Evolutionary conservation across 495 filamentous ascomycete species (phyloP).

Genomic region (Pyronema domesticum): DNA sequence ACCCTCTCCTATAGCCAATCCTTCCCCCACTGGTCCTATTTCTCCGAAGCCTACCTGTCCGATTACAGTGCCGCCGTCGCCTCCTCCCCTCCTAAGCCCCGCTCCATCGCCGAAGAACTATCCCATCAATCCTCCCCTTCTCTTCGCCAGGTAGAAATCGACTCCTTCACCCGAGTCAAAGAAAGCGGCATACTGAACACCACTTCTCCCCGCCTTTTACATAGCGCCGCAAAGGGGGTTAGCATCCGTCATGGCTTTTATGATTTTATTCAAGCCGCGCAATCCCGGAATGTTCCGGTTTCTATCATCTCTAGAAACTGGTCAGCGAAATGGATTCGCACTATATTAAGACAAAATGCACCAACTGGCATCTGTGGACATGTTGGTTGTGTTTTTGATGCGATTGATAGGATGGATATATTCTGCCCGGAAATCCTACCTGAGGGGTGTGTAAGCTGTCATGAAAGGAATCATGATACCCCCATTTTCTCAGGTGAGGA

Average conservation of each 20-base stretch:
- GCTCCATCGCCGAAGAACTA: conserved; percentile 11
- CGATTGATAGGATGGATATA: conserved; percentile 9
- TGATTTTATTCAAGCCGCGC: conserved; percentile 8
- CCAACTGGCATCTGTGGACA: background rate
- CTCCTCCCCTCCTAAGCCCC: conserved; percentile 1
- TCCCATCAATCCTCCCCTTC: conserved; percentile 7
- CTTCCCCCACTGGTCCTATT: conserved; percentile 9
- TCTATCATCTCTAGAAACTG: conserved; percentile 13
- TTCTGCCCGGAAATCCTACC: conserved; percentile 18
- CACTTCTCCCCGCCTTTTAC: conserved; percentile 3
- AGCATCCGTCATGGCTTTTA: conserved; percentile 14
- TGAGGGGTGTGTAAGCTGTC: background rate
- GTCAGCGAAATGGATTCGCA: conserved; percentile 18
- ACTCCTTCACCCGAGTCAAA: conserved; percentile 12
- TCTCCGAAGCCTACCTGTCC: conserved; percentile 4
- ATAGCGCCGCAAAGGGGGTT: conserved; percentile 7
- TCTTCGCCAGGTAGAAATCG: conserved; percentile 10
- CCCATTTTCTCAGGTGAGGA: conserved; percentile 11
- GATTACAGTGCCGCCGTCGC: conserved; percentile 6
- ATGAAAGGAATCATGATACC: conserved; percentile 9
- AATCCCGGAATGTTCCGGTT: conserved; percentile 1
- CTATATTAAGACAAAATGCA: conserved; percentile 6
- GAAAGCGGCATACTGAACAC: conserved; percentile 5
- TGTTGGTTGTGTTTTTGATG: too few relatives aligned
- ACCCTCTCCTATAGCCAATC: background rate